A percentile compares a stretch with the other conserved stretches of the same genome.
These are phyloP conservation scores for Annulohypoxylon maeteangense DNA, from an alignment of 495 filamentous ascomycete genomes.

Conservation along the genomic window DNA sequence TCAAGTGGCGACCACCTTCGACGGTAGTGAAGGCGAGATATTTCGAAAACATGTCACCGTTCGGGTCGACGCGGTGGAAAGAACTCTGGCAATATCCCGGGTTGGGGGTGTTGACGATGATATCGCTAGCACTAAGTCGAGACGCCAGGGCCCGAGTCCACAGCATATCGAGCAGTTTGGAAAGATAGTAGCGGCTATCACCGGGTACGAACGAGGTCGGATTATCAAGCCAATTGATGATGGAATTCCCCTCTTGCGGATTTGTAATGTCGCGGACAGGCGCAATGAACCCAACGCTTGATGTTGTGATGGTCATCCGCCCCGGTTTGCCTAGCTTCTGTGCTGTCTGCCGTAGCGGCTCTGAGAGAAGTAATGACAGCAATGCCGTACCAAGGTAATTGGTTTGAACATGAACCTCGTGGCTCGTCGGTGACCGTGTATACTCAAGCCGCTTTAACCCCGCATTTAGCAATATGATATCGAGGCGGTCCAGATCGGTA, in stretches of 20 bases:
- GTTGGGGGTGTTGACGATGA: slow-evolving; percentile 64
- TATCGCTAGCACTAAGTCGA: slow-evolving; percentile 45
- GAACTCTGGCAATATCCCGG: slow-evolving; percentile 61
- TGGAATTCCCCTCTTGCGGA: slow-evolving; percentile 44
- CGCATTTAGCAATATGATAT: slow-evolving; percentile 60
- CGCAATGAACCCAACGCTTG: slow-evolving; percentile 47
- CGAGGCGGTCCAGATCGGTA: slow-evolving; percentile 49
- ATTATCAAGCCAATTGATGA: slow-evolving; percentile 59
- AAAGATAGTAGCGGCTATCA: slow-evolving; percentile 52
- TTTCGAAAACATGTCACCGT: slow-evolving; percentile 31
- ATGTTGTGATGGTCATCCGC: slow-evolving; percentile 56
- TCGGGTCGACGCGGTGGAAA: slow-evolving; percentile 50
- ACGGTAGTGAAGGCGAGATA: slow-evolving; percentile 33
- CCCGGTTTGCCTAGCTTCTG: slow-evolving; percentile 41
- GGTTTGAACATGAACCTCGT: slow-evolving; percentile 60
- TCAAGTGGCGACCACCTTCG: slow-evolving; percentile 35
- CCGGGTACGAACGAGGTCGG: slow-evolving; percentile 48
- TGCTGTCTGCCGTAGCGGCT: slow-evolving; percentile 52
- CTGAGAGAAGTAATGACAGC: slow-evolving; percentile 22
- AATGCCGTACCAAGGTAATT: slow-evolving; percentile 48
- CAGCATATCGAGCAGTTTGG: slow-evolving; percentile 64
- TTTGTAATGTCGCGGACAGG: slow-evolving; percentile 49
- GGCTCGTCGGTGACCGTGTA: slow-evolving; percentile 46
- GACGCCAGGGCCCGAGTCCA: slow-evolving; percentile 58
- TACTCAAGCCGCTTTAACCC: slow-evolving; percentile 49